A percentile compares a stretch with the other conserved stretches of the same genome.
phyloP scores from a whole-genome alignment of 441 rosid genomes.

The Erodium trifolium region DNA sequence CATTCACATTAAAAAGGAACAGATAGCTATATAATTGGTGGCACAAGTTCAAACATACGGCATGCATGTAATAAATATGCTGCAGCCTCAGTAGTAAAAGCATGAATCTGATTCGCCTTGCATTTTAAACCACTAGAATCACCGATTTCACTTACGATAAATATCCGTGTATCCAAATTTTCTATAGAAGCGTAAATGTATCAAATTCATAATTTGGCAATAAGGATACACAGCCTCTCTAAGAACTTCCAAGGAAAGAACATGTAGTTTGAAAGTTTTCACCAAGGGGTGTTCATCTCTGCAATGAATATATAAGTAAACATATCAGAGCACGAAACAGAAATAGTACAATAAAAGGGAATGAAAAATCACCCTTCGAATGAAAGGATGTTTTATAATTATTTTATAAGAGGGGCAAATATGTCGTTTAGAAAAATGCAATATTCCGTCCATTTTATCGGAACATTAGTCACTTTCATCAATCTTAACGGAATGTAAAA shows the following conservation, averaged over 20 bases:
- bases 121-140: constrained; percentile 6
- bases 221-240: constrained; percentile 80
- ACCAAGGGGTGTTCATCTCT: constrained; percentile 42
- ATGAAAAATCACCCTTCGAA: background rate
- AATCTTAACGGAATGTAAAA: too few relatives aligned
- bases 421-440: too few relatives aligned
- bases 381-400: background rate
- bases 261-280: constrained; percentile 50
- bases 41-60: constrained; percentile 9
- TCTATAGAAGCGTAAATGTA: background rate
- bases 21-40: constrained; percentile 6
- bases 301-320: constrained; percentile 31
- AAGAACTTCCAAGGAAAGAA: constrained; percentile 59
- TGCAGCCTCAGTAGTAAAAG: background rate
- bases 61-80: background rate
- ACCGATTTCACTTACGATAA: constrained; percentile 14
- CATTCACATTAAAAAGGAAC: background rate
- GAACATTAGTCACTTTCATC: too few relatives aligned
- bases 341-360: constrained; percentile 13
- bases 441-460: too few relatives aligned
- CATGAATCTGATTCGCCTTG: background rate
- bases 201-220: constrained; percentile 9
- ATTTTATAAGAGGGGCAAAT: too few relatives aligned
- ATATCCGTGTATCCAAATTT: background rate
- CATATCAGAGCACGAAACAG: constrained; percentile 18